Percentiles rank a stretch among this genome's conserved stretches.
Conservation (phyloP, 805 yeast species). For the Saccharomyces kudriavzevii region DNA sequence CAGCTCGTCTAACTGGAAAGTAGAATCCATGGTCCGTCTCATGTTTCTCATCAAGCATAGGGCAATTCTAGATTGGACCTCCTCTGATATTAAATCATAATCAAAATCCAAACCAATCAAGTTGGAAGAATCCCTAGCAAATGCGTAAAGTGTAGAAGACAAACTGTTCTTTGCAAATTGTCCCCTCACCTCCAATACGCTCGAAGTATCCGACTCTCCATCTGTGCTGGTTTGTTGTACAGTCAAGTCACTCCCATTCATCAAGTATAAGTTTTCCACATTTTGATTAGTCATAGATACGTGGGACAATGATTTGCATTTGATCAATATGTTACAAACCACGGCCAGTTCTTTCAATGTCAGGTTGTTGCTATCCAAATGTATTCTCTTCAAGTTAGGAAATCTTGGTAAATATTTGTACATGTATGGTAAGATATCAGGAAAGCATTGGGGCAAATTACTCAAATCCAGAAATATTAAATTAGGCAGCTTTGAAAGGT, state of each 20-base stretch:
- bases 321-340: slow-evolving; percentile 64
- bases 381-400: slow-evolving; percentile 53
- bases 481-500: slow-evolving; percentile 46
- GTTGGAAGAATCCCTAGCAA: slow-evolving; percentile 53
- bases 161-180: slow-evolving; percentile 46
- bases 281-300: slow-evolving; percentile 40
- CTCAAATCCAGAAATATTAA: slow-evolving; percentile 70
- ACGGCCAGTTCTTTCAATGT: slow-evolving; percentile 47
- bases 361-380: slow-evolving; percentile 61
- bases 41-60: slow-evolving; percentile 76
- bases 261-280: neutral
- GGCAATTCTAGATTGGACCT: slow-evolving; percentile 64
- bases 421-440: slow-evolving; percentile 48
- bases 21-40: slow-evolving; percentile 45
- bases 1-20: slow-evolving; percentile 28
- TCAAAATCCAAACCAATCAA: slow-evolving; percentile 64
- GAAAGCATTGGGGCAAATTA: slow-evolving; percentile 59
- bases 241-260: neutral
- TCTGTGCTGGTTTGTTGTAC: neutral
- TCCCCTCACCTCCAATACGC: neutral
- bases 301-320: slow-evolving; percentile 57
- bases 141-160: slow-evolving; percentile 57
- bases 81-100: slow-evolving; percentile 48
- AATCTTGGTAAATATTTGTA: slow-evolving; percentile 61
- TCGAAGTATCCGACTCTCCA: neutral